phyloP scores from a whole-genome alignment of 192 early-diverging fungal genomes.

The Phycomyces nitens region DNA sequence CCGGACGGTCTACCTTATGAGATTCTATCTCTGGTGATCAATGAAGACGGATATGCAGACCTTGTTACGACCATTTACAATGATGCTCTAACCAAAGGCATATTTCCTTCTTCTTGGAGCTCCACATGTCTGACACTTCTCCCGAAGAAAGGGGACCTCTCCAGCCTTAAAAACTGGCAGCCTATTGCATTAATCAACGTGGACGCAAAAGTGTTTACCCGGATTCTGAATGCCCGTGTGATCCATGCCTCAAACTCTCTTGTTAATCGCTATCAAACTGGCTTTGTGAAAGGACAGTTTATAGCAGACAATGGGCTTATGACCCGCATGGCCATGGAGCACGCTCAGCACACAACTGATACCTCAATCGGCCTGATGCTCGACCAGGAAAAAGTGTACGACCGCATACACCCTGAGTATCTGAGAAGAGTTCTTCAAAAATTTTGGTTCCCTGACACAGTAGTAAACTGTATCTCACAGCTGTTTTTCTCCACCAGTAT shows the following conservation, averaged over 20 bases:
- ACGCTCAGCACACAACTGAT: not conserved
- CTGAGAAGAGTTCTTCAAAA: not conserved
- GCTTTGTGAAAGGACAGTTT: constrained; percentile 5
- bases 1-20: constrained; percentile 31
- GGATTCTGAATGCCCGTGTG: not conserved
- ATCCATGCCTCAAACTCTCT: not conserved
- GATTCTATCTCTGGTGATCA: not conserved
- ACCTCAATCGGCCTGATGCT: constrained; percentile 6
- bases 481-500: constrained; percentile 12
- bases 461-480: not conserved
- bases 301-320: constrained; percentile 21
- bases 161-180: constrained; percentile 5
- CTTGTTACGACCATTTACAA: constrained; percentile 11
- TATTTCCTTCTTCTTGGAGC: constrained; percentile 6
- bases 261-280: constrained; percentile 19
- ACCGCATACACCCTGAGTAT: constrained; percentile 16
- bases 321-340: not conserved
- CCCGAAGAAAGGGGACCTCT: constrained; percentile 17
- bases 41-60: not conserved
- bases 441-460: constrained; percentile 2
- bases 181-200: constrained; percentile 10
- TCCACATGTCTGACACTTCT: constrained; percentile 16
- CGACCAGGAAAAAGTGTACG: constrained; percentile 24
- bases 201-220: constrained; percentile 15
- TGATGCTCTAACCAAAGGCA: constrained; percentile 6